Conservation (phyloP, 192 early-diverging fungal genomes). For the Backusella tuberculispora region DNA sequence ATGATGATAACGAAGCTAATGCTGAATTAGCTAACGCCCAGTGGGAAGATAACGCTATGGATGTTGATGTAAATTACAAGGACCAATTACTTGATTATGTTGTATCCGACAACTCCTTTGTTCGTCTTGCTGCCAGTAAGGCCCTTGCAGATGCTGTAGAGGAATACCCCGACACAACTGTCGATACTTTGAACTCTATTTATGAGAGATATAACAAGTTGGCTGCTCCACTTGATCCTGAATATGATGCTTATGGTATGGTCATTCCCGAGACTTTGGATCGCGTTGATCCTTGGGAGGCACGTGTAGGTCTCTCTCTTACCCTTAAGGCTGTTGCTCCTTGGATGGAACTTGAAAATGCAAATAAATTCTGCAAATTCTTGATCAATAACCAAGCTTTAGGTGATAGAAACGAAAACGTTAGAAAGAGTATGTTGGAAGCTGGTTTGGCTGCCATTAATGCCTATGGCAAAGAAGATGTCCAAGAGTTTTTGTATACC, state of each 20-base stretch:
- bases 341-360: conserved; percentile 52
- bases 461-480: conserved; percentile 67
- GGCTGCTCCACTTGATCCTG: conserved; percentile 74
- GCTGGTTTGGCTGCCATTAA: conserved; percentile 83
- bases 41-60: conserved; percentile 70
- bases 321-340: conserved; percentile 73
- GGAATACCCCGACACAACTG: conserved; percentile 53
- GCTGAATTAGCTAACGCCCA: conserved; percentile 58
- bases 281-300: conserved; percentile 76
- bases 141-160: conserved; percentile 68
- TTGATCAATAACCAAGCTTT: conserved; percentile 83
- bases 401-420: conserved; percentile 80
- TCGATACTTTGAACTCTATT: conserved; percentile 58
- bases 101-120: conserved; percentile 56
- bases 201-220: conserved; percentile 63
- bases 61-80: conserved; percentile 52
- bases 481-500: conserved; percentile 69
- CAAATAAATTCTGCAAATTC: conserved; percentile 66
- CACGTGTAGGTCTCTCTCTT: conserved; percentile 84
- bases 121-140: conserved; percentile 63
- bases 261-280: conserved; percentile 83
- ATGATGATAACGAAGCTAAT: conserved; percentile 61
- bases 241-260: conserved; percentile 91
- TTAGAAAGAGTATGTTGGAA: conserved; percentile 83
- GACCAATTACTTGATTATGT: conserved; percentile 48